Base-by-base conservation (phyloP, 2,329 filamentous ascomycete species). In the Talaromyces albobiverticillius region DNA sequence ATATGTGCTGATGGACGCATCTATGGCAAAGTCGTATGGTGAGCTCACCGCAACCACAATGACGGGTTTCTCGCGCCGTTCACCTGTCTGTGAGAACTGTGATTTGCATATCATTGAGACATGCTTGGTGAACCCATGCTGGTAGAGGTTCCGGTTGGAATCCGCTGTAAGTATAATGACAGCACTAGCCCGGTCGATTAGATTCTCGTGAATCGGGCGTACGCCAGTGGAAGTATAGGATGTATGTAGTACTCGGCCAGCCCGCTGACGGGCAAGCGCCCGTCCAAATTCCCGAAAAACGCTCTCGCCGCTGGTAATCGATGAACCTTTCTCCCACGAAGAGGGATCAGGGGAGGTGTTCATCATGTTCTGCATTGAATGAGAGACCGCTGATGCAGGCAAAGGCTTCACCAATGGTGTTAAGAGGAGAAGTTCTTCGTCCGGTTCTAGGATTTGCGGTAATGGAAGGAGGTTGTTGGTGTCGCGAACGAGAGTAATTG, bases 151-250 rank as follows among this genome's bases (percentile, higher is more conserved):
- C 38, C 92, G 82, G 67, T 96, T 96, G 1, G 92, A 92, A 72
- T 97, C 93, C 9, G 93, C 93, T 0, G 93, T 96, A 29, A 96
- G 82, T 48, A 96, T 86, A 58, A 97, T 88, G 59, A 96, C 90
- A 3, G 89, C 90, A 49, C 88, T 90, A 10, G 92, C 91, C 62
- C 91, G 82, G 60, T 92, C 89, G 67, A 96, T 95, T 16, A 96
- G 79, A 59, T 93, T 94, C 65, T 97, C 93, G 67, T 97, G 93
- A 0, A 96, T 89, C 70, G 92, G 92, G 34, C 92, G 82, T 3
- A 97, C 87, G 13, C 92, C 92, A 62, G 96, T 95, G 1, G 91
- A 89, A 0, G 93, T 96, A 67, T 97, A 97, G 11, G 92, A 96
- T 1, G 93, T 96, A 69, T 97, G 91, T 14, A 96, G 76, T 5